Evolutionary conservation across 345 rosid species (phyloP), one percentile per base, ranked within the genome.

Genomic region (Laguncularia racemosa): DNA sequence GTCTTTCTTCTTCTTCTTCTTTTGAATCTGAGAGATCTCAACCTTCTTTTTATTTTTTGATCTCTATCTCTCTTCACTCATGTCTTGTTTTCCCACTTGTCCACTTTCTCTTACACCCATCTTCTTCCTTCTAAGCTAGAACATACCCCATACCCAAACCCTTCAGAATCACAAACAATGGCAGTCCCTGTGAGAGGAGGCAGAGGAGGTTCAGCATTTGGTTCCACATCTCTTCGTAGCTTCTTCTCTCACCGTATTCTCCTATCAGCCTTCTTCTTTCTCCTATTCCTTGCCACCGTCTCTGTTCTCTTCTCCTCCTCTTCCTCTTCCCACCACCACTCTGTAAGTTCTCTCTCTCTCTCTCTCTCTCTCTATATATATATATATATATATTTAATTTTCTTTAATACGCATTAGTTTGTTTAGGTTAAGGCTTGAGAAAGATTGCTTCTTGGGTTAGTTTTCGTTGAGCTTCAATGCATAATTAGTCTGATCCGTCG

Each of bases 171-270:
- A 16, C 44, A 52, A 10, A 43, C 68, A 51, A 90, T 90, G 95
- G 95, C 93, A 62, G 89, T 80, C 67, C 78, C 88, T 78, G 73
- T 73, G 71, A 81, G 93, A 55, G 95, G 95, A 57, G 65, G 84
- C 66, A 82, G 95, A 6, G 84, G 80, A 3, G 76, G 71, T 59
- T 79, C 72, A 52, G 54, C 62, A 2, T 57, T 66, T 57, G 81
- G 81, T 43, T 53, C 69, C 61, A 67, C 63, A 69, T 80, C 77
- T 56, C 62, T 85, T 53, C 82, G 91, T 15, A 56, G 81, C 62
- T 85, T 83, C 62, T 85, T 80, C 72, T 78, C 96, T 9, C 85
- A 83, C 69, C 76, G 97, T 68, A 65, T 91, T 74, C 82, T 91
- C 66, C 76, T 88, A 71, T 91, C 97, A 44, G 97, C 96, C 74